Base-by-base conservation (phyloP, 2,329 filamentous ascomycete genomes). In the Hypoxylon sp. region DNA sequence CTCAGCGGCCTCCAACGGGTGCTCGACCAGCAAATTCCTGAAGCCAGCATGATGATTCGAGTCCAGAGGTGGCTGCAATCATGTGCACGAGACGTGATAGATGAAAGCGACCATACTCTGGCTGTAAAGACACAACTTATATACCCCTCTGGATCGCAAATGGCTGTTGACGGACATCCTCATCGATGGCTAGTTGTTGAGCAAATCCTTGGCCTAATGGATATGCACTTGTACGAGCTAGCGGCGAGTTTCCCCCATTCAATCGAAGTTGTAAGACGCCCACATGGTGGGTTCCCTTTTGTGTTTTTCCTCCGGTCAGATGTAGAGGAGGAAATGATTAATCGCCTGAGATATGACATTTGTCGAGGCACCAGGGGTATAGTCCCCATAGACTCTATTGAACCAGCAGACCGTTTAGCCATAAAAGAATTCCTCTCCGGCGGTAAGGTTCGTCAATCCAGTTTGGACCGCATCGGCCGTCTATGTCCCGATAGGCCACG, bases 41-140 rank as follows among this genome's bases (percentile, higher is more conserved):
- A 84, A 34, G 84, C 85, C 0, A 74, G 70, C 0, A 72, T 70
- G 0, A 87, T 91, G 82, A 78, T 90, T 1, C 74, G 76, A 0
- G 80, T 82, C 0, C 86, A 90, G 28, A 63, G 75, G 0, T 87
- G 84, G 80, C 74, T 91, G 7, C 79, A 85, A 2, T 63, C 68
- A 0, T 73, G 78, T 1, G 84, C 82, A 1, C 82, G 89, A 0
- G 89, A 92, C 72, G 80, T 92, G 0, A 77, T 92, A 0, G 90
- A 92, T 66, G 90, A 92, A 72, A 88, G 83, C 2, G 87, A 89
- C 60, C 80, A 84, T 45, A 88, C 83, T 0, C 76, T 89, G 0
- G 83, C 82, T 0, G 80, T 84, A 0, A 83, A 82, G 30, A 87
- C 84, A 0, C 85, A 89, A 65, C 75, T 89, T 0, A 86, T 89